A percentile compares a stretch with the other conserved stretches of the same genome.
Conservation (phyloP, 2,329 filamentous ascomycete genomes). For the Westerdykella aurantiaca region DNA sequence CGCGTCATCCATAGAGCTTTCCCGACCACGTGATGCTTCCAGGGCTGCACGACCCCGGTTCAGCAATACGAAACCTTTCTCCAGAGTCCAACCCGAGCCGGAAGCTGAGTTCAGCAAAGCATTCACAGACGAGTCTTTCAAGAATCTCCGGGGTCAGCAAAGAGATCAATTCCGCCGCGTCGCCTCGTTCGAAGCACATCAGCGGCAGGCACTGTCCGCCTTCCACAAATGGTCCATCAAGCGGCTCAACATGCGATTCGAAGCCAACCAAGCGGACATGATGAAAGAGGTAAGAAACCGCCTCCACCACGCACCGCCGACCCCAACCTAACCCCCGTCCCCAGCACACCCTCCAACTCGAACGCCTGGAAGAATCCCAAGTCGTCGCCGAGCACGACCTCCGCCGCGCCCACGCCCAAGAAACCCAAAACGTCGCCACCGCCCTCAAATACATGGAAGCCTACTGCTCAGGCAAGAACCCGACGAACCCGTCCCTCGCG, state of each 20-base stretch:
- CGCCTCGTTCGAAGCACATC: constrained; percentile 28
- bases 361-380: constrained; percentile 43
- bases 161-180: constrained; percentile 27
- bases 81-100: constrained; percentile 16
- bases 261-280: constrained; percentile 16
- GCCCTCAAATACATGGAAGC: constrained; percentile 46
- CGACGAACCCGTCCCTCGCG: constrained; percentile 15
- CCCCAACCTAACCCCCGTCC: constrained; percentile 15
- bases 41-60: neutral
- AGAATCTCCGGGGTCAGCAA: constrained; percentile 21
- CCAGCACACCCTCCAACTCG: constrained; percentile 36
- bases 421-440: constrained; percentile 40
- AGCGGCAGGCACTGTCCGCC: constrained; percentile 24
- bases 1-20: constrained; percentile 17
- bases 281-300: constrained; percentile 25
- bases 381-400: constrained; percentile 41
- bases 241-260: constrained; percentile 16
- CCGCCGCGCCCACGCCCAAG: constrained; percentile 37
- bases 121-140: constrained; percentile 24
- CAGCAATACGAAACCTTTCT: constrained; percentile 5
- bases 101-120: constrained; percentile 5
- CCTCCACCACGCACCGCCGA: neutral
- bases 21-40: constrained; percentile 5
- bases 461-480: constrained; percentile 39
- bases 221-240: constrained; percentile 20